These are phyloP conservation scores for Pythium brassicae DNA, from an alignment of 352 stramenopile genomes.

Conservation along the genomic window DNA sequence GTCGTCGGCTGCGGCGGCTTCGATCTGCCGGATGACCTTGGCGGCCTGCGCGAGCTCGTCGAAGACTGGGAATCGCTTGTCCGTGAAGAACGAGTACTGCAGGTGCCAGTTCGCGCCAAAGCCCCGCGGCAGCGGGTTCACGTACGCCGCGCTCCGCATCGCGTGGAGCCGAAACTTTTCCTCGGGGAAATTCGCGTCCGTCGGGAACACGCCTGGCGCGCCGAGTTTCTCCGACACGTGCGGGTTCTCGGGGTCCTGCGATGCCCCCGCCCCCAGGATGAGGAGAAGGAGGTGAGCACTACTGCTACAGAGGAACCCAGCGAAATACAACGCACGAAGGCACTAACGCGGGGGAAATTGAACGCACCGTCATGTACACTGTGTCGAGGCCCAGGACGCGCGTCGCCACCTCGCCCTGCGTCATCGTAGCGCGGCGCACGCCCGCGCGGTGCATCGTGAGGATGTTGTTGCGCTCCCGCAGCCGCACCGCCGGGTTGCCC, in stretches of 20 bases:
- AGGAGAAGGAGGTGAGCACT: too few relatives aligned
- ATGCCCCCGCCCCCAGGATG: too few relatives aligned
- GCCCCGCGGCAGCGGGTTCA: constrained; percentile 67
- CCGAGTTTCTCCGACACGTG: constrained; percentile 70
- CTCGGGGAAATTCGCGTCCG: constrained; percentile 66
- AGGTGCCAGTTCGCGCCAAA: constrained; percentile 80
- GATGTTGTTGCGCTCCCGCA: constrained; percentile 71
- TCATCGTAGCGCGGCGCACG: constrained; percentile 36
- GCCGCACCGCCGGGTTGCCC: constrained; percentile 43
- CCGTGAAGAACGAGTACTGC: constrained; percentile 82
- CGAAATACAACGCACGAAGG: too few relatives aligned
- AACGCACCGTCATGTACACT: constrained; percentile 66
- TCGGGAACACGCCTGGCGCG: constrained; percentile 69
- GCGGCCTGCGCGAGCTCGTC: constrained; percentile 53
- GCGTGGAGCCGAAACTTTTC: constrained; percentile 81
- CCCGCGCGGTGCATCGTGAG: constrained; percentile 72
- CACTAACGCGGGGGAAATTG: too few relatives aligned
- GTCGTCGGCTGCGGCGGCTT: constrained; percentile 10
- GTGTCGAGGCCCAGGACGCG: constrained; percentile 64
- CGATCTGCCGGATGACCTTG: constrained; percentile 39
- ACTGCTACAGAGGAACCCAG: too few relatives aligned
- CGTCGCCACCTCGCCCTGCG: constrained; percentile 41
- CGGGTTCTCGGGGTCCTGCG: constrained; percentile 59
- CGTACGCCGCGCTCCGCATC: constrained; percentile 64
- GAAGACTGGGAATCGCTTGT: constrained; percentile 73